Base-by-base conservation (phyloP, 768 basidiomycete species). In the Leccinum truebloodii region DNA sequence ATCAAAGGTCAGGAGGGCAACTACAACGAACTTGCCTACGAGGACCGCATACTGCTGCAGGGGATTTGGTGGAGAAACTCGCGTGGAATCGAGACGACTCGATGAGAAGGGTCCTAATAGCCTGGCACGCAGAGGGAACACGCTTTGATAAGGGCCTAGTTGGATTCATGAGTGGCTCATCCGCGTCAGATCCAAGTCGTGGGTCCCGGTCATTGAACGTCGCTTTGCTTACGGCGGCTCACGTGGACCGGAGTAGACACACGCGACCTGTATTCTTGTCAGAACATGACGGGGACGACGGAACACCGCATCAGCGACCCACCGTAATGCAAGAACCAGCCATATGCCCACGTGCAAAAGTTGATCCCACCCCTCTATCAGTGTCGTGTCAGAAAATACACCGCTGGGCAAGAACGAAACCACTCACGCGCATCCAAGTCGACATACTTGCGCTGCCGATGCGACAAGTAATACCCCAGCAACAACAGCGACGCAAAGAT, bases 291-390 rank as follows among this genome's bases (percentile, higher is more conserved):
- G 1, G 22, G 22, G 22, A 24, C 22, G 22, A 26, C 26, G 26
- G 26, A 26, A 26, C 6, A 26, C 26, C 6, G 13, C 4, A 49
- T 26, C 16, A 28, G 57, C 1, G 6, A 78, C 90, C 69, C 66
- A 95, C 95, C 69, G 68, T 85, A 99, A 77, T 99, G 96, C 70
- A 98, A 81, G 18, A 82, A 77, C 96, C 96, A 98, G 8, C 97
- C 96, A 58, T 89, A 81, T 97, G 24, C 88, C 85, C 14, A 96
- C 92, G 68, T 96, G 96, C 64, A 96, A 69, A 79, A 94, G 95
- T 69, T 95, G 92, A 28, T 94, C 94, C 93, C 94, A 98, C 74
- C 95, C 92, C 59, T 87, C 92, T 89, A 64, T 51, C 24, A 49
- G 7, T 55, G 24, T 52, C 30, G 28, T 44, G 41, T 66, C 50